These are phyloP conservation scores for Aphanomyces stellatus DNA, from an alignment of 352 stramenopile species.

Conservation along the genomic window DNA sequence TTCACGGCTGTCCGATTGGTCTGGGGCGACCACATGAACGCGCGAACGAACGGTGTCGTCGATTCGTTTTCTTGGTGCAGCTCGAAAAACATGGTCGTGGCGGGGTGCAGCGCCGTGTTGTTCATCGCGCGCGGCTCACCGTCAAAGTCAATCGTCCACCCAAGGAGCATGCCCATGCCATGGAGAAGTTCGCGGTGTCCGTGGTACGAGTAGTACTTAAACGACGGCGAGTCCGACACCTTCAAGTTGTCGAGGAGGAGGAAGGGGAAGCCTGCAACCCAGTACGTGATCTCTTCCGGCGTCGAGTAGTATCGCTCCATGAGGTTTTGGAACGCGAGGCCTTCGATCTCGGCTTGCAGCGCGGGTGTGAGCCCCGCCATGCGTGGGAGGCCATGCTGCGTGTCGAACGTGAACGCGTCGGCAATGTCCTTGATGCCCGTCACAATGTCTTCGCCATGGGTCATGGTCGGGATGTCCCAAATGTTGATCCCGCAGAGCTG, in stretches of 20 bases:
- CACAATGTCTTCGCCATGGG: slow-evolving; percentile 58
- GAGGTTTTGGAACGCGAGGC: slow-evolving; percentile 70
- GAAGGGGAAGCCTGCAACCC: slow-evolving; percentile 63
- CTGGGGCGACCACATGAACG: slow-evolving; percentile 64
- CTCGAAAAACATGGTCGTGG: slow-evolving; percentile 79
- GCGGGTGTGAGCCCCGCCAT: slow-evolving; percentile 45
- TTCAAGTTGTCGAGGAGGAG: slow-evolving; percentile 57
- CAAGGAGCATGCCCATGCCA: slow-evolving; percentile 66
- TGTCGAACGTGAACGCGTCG: slow-evolving; percentile 79
- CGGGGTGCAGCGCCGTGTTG: slow-evolving; percentile 53
- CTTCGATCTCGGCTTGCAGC: slow-evolving; percentile 42
- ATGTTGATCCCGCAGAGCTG: slow-evolving; percentile 53
- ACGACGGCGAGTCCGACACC: slow-evolving; percentile 27
- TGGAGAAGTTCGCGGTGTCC: slow-evolving; percentile 73
- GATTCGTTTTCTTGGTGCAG: slow-evolving; percentile 38
- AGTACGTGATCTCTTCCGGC: slow-evolving; percentile 72
- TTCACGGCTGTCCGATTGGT: slow-evolving; percentile 58
- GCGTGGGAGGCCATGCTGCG: slow-evolving; percentile 46
- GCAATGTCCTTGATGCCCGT: slow-evolving; percentile 74
- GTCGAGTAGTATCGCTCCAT: slow-evolving; percentile 82
- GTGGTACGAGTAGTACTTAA: slow-evolving; percentile 79
- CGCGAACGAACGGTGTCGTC: slow-evolving; percentile 62
- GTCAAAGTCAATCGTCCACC: slow-evolving; percentile 66
- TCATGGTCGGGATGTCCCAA: slow-evolving; percentile 41
- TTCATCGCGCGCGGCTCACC: slow-evolving; percentile 55